Conservation (phyloP, 2,329 filamentous ascomycete species). For the Thermoascus crustaceus region DNA sequence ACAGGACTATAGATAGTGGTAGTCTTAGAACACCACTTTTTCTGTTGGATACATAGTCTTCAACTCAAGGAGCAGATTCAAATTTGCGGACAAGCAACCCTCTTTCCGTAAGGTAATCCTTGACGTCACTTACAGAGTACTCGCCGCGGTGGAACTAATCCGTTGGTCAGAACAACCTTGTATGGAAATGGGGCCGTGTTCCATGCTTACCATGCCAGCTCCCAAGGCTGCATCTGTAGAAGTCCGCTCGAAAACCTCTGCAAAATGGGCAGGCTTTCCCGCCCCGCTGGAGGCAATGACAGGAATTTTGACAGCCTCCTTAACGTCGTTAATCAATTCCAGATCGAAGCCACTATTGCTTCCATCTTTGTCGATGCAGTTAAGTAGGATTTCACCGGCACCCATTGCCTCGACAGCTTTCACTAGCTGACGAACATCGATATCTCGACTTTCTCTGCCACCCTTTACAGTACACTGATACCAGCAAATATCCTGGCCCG, state of each 20-base stretch:
- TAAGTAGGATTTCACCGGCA: slow-evolving; percentile 84
- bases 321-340: slow-evolving; percentile 83
- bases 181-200: not conserved
- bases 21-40: too few species aligned
- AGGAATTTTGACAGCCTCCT: slow-evolving; percentile 76
- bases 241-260: slow-evolving; percentile 80
- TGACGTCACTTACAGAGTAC: slow-evolving; percentile 90
- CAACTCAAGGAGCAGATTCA: slow-evolving; percentile 40
- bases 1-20: too few species aligned
- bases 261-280: slow-evolving; percentile 78
- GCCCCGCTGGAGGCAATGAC: slow-evolving; percentile 94
- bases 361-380: slow-evolving; percentile 96
- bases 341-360: slow-evolving; percentile 92
- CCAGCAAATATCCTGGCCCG: slow-evolving; percentile 80
- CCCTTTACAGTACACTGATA: slow-evolving; percentile 97
- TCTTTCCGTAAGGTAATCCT: slow-evolving; percentile 64
- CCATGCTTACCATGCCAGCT: slow-evolving; percentile 67
- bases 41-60: too few species aligned
- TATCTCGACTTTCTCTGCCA: slow-evolving; percentile 83
- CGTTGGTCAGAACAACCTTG: slow-evolving; percentile 8
- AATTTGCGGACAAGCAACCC: slow-evolving; percentile 73
- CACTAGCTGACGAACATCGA: slow-evolving; percentile 83
- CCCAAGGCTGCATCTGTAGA: slow-evolving; percentile 85
- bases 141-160: slow-evolving; percentile 78
- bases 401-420: slow-evolving; percentile 94